Conservation (phyloP, 1,139 yeast species). For the Maudiozyma humilis region DNA sequence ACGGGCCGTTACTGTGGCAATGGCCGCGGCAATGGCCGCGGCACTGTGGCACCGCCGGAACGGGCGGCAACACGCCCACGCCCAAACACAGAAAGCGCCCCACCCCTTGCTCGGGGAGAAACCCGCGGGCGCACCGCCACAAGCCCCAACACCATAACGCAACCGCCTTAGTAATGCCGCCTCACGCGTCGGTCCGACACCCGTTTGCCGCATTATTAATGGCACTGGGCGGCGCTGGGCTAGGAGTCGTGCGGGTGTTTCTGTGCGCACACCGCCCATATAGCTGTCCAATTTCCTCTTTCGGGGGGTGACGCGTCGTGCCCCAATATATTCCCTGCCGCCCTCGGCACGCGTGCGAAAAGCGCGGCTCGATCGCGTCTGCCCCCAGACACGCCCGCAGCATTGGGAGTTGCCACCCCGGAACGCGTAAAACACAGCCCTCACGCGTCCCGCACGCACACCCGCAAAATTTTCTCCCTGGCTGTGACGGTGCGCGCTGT, state of each 20-base stretch:
- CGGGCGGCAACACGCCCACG: background rate
- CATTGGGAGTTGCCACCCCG: no score
- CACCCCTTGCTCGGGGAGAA: background rate
- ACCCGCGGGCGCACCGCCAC: no score
- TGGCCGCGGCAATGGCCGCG: background rate
- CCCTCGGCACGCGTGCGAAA: background rate
- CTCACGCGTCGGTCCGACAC: no score
- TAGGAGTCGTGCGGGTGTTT: no score
- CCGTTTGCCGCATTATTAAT: no score
- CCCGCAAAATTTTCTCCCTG: no score
- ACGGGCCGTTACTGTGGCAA: constrained; percentile 2
- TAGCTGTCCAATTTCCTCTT: background rate
- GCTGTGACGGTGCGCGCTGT: background rate
- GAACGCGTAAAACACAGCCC: no score
- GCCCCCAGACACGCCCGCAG: no score
- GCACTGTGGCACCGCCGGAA: background rate
- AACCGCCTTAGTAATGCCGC: no score
- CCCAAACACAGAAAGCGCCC: background rate
- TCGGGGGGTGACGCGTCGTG: background rate
- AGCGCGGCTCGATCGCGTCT: background rate
- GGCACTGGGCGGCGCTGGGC: no score
- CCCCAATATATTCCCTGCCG: background rate
- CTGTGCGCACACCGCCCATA: no score
- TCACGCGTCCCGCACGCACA: background rate
- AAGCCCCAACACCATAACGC: no score